Base-by-base conservation (phyloP, 768 basidiomycete genomes). In the Gelatoporia subvermispora region DNA sequence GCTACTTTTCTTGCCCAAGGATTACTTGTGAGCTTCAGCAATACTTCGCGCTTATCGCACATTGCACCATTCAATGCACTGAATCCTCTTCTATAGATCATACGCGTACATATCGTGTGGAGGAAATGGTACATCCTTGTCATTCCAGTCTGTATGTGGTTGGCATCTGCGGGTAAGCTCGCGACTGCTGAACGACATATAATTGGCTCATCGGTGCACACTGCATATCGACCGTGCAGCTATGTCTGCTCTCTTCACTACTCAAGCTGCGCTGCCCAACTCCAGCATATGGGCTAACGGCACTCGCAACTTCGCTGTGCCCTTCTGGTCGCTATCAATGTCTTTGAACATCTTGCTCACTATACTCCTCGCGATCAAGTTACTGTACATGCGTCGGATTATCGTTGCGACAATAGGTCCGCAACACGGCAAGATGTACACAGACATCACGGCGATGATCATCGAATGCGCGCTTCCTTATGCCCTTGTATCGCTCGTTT, bases 391-490 rank as follows among this genome's bases (percentile, higher is more conserved):
- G 42, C 61, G 68, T 49, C 59, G 65, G 16, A 50, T 50, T 3
- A 47, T 57, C 37, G 55, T 54, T 36, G 45, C 21, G 4, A 24
- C 43, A n/a, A 20, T 59, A 25, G 53, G 58, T 24, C 8, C 15
- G 5, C 43, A 53, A 8, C 43, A 52, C 43, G 50, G 36, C 9
- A 24, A 22, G 41, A 37, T 48, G 5, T 59, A 59, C 47, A 41
- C 39, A 17, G 48, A 55, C 43, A 55, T 63, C 41, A 56, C 58
- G 28, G 54, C 65, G 34, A 64, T 65, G 57, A 50, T 59, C 45
- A 53, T 65, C 48, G 64, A 65, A 55, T 61, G 36, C 23, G 58
- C 55, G 2, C 31, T 52, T 16, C 57, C 60, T 10, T 63, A 60
- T 37, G 53, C 60, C 23, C 45, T 56, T 48, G 51, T 54, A 24